Conservation (phyloP, 2,329 filamentous ascomycete species). For the Sporothrix dimorphospora region DNA sequence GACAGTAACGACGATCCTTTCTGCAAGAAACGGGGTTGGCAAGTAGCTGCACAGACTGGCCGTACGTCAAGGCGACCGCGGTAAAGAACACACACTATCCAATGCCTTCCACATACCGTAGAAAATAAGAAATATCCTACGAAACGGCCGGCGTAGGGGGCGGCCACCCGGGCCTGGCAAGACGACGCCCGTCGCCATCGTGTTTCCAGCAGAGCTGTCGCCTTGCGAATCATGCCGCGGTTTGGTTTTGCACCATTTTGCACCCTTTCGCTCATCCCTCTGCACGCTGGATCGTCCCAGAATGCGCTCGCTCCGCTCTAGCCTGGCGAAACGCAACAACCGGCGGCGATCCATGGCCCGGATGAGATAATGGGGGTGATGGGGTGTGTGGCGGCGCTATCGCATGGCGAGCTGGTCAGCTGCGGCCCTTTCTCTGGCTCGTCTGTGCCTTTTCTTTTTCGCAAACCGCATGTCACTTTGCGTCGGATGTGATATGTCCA, state of each 20-base stretch:
- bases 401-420: slow-evolving; percentile 26
- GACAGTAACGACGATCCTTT: slow-evolving; percentile 23
- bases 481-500: slow-evolving; percentile 7
- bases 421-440: not conserved
- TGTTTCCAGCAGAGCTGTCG: slow-evolving; percentile 8
- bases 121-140: not conserved
- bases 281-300: not conserved
- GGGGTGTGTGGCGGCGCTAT: slow-evolving; percentile 26
- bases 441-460: not conserved
- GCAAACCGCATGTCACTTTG: not conserved
- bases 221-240: not conserved
- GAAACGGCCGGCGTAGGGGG: not conserved
- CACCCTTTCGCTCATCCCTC: not conserved
- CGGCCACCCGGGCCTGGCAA: not conserved
- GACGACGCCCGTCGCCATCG: not conserved
- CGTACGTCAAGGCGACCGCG: not conserved
- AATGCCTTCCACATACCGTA: not conserved
- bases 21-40: not conserved
- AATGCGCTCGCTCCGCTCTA: slow-evolving; percentile 22
- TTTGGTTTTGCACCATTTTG: not conserved
- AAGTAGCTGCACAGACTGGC: not conserved
- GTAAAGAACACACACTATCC: not conserved
- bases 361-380: slow-evolving; percentile 6
- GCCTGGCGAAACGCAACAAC: slow-evolving; percentile 11
- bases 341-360: slow-evolving; percentile 7